Conservation (phyloP, 768 basidiomycete species). For the Podaxis sp. region DNA sequence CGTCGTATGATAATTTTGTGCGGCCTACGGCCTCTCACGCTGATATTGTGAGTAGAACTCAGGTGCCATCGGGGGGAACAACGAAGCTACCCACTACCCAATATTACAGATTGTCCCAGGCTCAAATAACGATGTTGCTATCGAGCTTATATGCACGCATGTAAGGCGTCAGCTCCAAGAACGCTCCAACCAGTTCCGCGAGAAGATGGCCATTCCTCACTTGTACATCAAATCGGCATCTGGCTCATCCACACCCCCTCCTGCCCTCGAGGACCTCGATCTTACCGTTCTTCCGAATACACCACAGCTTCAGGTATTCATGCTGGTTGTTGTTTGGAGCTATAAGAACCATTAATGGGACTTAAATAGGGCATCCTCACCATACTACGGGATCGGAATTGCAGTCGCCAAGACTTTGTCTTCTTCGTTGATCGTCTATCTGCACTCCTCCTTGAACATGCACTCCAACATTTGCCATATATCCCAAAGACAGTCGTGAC, state of each 20-base stretch:
- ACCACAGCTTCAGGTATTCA: slow-evolving; percentile 70
- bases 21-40: slow-evolving; percentile 83
- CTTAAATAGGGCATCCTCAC: slow-evolving; percentile 81
- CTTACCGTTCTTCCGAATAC: slow-evolving; percentile 75
- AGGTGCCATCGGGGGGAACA: background rate
- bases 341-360: background rate
- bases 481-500: slow-evolving; percentile 59
- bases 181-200: slow-evolving; percentile 70
- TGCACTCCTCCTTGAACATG: slow-evolving; percentile 81
- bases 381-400: slow-evolving; percentile 71
- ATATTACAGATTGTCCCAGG: slow-evolving; percentile 87
- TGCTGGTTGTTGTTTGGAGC: background rate
- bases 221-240: slow-evolving; percentile 34
- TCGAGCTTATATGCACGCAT: slow-evolving; percentile 91
- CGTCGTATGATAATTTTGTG: slow-evolving; percentile 92
- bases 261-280: slow-evolving; percentile 44
- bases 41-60: slow-evolving; percentile 66
- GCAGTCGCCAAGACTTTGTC: slow-evolving; percentile 82
- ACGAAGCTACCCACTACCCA: background rate
- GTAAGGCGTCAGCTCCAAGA: slow-evolving; percentile 82
- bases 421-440: slow-evolving; percentile 90
- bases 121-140: slow-evolving; percentile 83
- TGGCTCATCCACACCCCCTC: slow-evolving; percentile 38
- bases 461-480: slow-evolving; percentile 82
- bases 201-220: slow-evolving; percentile 64